A percentile compares a stretch with the other conserved stretches of the same genome.
Evolutionary conservation across 495 filamentous ascomycete species (phyloP).

Genomic region (Parathielavia appendiculata): DNA sequence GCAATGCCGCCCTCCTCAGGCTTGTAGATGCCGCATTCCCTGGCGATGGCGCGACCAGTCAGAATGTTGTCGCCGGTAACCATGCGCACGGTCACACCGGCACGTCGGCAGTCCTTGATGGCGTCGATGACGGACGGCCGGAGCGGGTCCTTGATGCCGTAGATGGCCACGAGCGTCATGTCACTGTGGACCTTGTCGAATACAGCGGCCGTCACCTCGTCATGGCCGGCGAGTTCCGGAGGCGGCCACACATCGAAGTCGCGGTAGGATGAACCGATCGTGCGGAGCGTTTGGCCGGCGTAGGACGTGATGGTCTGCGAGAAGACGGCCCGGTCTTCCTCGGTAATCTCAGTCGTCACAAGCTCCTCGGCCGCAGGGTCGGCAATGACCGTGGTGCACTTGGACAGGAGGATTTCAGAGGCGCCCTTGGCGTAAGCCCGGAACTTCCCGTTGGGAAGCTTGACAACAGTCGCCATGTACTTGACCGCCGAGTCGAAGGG

Average conservation of each 20-base stretch:
- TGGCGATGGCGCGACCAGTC: constrained; percentile 76
- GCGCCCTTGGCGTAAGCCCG: constrained; percentile 81
- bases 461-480: constrained; percentile 77
- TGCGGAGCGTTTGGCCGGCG: constrained; percentile 76
- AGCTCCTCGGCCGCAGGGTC: constrained; percentile 58
- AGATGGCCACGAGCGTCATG: constrained; percentile 75
- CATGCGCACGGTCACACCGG: constrained; percentile 83
- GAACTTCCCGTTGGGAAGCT: constrained; percentile 56
- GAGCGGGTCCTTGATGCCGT: constrained; percentile 87
- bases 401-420: constrained; percentile 72
- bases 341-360: constrained; percentile 48
- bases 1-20: constrained; percentile 64
- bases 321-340: constrained; percentile 54
- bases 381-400: constrained; percentile 62
- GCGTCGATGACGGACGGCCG: constrained; percentile 71
- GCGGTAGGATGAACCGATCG: constrained; percentile 80
- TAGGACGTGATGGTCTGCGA: constrained; percentile 66
- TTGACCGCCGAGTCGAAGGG: constrained; percentile 84
- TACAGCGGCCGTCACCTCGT: constrained; percentile 54
- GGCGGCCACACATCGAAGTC: constrained; percentile 93
- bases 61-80: constrained; percentile 83
- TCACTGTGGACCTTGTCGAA: constrained; percentile 70
- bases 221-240: constrained; percentile 63
- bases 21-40: constrained; percentile 79
- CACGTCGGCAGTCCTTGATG: constrained; percentile 66